Percentiles rank a stretch among this genome's conserved stretches.
Conservation (phyloP, 495 filamentous ascomycete genomes). For the Ascodesmis nigricans region DNA sequence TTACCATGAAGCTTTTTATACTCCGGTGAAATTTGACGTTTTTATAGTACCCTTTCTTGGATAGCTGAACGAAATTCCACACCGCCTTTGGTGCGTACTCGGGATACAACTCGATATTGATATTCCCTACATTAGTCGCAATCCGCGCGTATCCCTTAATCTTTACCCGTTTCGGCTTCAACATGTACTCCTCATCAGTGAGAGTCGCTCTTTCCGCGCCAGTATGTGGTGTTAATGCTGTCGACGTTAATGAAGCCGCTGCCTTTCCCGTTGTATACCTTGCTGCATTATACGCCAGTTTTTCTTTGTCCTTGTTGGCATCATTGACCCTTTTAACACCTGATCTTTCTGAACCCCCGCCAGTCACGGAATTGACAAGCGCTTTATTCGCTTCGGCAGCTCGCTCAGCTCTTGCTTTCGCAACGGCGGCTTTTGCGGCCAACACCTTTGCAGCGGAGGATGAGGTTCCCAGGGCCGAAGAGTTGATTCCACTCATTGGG, state of each 20-base stretch:
- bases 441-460: slow-evolving; percentile 74
- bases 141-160: slow-evolving; percentile 75
- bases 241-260: slow-evolving; percentile 85
- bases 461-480: slow-evolving; percentile 16
- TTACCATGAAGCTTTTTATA: slow-evolving; percentile 74
- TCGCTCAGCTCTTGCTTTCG: slow-evolving; percentile 29
- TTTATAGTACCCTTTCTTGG: slow-evolving; percentile 76
- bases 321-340: too few relatives aligned
- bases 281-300: slow-evolving; percentile 61
- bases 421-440: slow-evolving; percentile 66
- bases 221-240: slow-evolving; percentile 79
- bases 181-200: slow-evolving; percentile 86
- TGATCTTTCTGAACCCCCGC: too few relatives aligned
- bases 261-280: slow-evolving; percentile 76
- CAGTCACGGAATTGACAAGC: too few relatives aligned
- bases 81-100: slow-evolving; percentile 80
- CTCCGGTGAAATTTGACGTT: slow-evolving; percentile 70
- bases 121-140: slow-evolving; percentile 55
- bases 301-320: slow-evolving; percentile 23
- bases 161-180: slow-evolving; percentile 70
- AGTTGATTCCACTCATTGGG: slow-evolving; percentile 20
- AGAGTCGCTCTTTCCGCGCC: slow-evolving; percentile 62
- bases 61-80: slow-evolving; percentile 84
- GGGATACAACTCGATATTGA: slow-evolving; percentile 77
- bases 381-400: slow-evolving; percentile 19